These are phyloP conservation scores for Arthroderma sp. DNA, from an alignment of 2,329 filamentous ascomycete genomes.

Conservation along the genomic window DNA sequence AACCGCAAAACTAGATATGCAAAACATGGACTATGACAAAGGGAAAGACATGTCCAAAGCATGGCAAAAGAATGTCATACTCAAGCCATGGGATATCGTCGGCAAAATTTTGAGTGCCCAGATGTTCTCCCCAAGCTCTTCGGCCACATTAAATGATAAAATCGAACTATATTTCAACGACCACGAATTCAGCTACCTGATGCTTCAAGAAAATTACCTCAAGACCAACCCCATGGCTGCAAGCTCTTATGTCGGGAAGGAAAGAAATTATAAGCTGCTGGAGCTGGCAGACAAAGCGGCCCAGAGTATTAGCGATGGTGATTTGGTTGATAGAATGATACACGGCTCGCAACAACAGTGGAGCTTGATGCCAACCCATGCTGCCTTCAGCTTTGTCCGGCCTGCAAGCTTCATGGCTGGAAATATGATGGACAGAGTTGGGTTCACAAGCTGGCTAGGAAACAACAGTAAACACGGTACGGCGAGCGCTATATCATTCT, in stretches of 20 bases:
- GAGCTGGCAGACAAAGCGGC: constrained; percentile 79
- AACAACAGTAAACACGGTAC: constrained; percentile 81
- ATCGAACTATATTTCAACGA: constrained; percentile 99
- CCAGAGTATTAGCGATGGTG: constrained; percentile 92
- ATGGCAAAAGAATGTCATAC: constrained; percentile 93
- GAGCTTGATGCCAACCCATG: constrained; percentile 95
- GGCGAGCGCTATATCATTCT: constrained; percentile 5
- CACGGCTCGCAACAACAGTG: constrained; percentile 96
- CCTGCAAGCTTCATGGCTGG: constrained; percentile 81
- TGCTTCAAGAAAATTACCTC: constrained; percentile 98
- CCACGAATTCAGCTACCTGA: constrained; percentile 91
- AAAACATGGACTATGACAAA: constrained; percentile 67
- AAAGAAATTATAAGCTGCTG: constrained; percentile 66
- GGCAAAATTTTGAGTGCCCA: constrained; percentile 80
- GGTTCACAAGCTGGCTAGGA: constrained; percentile 85
- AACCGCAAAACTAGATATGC: constrained; percentile 77
- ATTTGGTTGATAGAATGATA: constrained; percentile 94
- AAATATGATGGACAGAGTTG: constrained; percentile 54
- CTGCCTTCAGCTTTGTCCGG: constrained; percentile 84
- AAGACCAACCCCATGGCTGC: constrained; percentile 61
- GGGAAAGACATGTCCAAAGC: constrained; percentile 91
- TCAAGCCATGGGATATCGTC: constrained; percentile 98
- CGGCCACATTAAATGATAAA: constrained; percentile 86
- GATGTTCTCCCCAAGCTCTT: constrained; percentile 72
- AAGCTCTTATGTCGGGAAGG: constrained; percentile 49